Evolutionary conservation across 2,329 filamentous ascomycete species (phyloP).

Genomic region (Neofusicoccum cordaticola): DNA sequence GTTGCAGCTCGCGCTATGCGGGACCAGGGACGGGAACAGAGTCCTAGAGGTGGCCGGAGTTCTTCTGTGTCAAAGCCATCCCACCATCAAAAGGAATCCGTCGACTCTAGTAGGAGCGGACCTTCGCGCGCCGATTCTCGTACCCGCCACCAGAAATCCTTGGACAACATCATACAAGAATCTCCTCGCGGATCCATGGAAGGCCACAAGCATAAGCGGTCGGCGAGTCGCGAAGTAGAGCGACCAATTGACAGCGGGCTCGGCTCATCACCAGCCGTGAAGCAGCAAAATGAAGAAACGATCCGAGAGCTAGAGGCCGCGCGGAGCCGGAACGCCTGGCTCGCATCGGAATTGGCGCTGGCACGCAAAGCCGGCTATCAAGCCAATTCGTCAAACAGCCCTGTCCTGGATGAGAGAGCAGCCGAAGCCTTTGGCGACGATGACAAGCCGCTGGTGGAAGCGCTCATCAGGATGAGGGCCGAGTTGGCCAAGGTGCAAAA

Average conservation of each 20-base stretch:
- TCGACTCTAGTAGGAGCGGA: conserved; percentile 26
- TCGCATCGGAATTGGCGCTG: conserved; percentile 88
- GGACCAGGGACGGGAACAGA: conserved; percentile 9
- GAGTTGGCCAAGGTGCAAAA: conserved; percentile 87
- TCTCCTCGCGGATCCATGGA: conserved; percentile 4
- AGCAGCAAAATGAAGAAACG: conserved; percentile 67
- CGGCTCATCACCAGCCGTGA: conserved; percentile 61
- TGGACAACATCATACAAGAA: conserved; percentile 7
- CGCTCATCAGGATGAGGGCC: conserved; percentile 83
- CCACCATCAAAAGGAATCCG: conserved; percentile 32
- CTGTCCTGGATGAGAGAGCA: conserved; percentile 71
- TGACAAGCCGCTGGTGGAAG: conserved; percentile 87
- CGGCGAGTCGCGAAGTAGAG: conserved; percentile 31
- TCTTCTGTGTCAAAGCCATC: conserved; percentile 17
- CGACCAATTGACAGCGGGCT: conserved; percentile 55
- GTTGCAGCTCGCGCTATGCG: conserved; percentile 11
- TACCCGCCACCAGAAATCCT: background rate
- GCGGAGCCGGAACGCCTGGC: conserved; percentile 91
- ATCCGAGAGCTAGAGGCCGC: conserved; percentile 82
- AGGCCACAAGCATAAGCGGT: conserved; percentile 27
- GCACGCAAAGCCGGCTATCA: conserved; percentile 87
- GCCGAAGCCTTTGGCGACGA: conserved; percentile 85
- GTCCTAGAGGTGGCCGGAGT: background rate
- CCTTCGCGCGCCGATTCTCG: background rate
- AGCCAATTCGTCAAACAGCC: conserved; percentile 66